Base-by-base conservation (phyloP, 345 rosid species). In the Citrus glauca region DNA sequence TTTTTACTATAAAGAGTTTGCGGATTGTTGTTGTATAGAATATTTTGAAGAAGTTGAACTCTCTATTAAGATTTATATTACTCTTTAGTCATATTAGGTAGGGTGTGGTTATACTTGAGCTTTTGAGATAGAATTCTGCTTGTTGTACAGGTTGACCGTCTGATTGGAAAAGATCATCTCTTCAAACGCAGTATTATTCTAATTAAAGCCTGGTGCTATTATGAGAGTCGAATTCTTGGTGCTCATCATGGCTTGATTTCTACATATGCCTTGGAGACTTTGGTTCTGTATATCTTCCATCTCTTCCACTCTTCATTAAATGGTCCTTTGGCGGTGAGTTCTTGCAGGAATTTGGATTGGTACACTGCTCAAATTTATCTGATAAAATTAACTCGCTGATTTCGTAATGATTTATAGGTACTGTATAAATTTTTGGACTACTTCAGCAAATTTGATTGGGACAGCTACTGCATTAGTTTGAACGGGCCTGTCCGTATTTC, bases 401-500 rank as follows among this genome's bases (percentile, higher is more conserved):
- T 75, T 59, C 80, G 17, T 61, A n/a, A 72, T 72, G 73, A 27
- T 71, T 67, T 81, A 17, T 82, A 96, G 98, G 99, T 94, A 48
- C 85, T 96, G 48, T 86, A 88, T 79, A 92, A 86, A 82, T 94
- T 94, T 87, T 87, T 94, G 91, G 97, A 96, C 73, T 91, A 90
- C 87, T 96, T 90, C 80, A 94, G 98, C 92, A 91, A 93, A 84
- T 94, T 97, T 72, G 98, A 97, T 77, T 97, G 99, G 97, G 96
- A 93, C 73, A 94, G 88, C 73, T 93, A 88, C 69, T 93, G 99
- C 75, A 87, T 93, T 79, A 94, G 92, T 85, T 84, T 97, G 81
- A 89, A 80, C 75, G 98, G 98, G 64, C 98, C 88, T 1, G 85
- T 91, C 64, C 85, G 86, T 64, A 57, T 91, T 79, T 89, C 98